Evolutionary conservation across 1,139 yeast genomes (phyloP).

Genomic region (Diutina neorugosa): DNA sequence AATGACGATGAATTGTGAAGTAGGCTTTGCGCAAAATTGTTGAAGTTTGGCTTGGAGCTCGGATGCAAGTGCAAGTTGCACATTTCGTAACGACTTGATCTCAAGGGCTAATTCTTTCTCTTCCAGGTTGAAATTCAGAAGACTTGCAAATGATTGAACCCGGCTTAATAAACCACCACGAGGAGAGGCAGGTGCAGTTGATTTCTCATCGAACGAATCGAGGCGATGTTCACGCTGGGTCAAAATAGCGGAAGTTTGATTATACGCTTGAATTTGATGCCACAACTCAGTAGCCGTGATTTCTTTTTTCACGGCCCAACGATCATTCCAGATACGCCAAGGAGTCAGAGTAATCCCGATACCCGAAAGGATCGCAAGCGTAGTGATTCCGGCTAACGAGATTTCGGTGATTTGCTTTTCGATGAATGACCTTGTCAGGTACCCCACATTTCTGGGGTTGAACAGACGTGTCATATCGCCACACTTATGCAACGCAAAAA

Average conservation of each 20-base stretch:
- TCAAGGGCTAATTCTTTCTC: slow-evolving; percentile 24
- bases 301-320: slow-evolving; percentile 9
- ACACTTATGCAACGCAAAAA: slow-evolving; percentile 16
- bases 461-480: slow-evolving; percentile 24
- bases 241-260: slow-evolving; percentile 25
- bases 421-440: slow-evolving; percentile 15
- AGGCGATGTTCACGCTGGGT: slow-evolving; percentile 22
- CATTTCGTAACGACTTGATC: slow-evolving; percentile 14
- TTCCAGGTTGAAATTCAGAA: slow-evolving; percentile 15
- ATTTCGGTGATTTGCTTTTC: slow-evolving; percentile 44
- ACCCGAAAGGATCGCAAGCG: slow-evolving; percentile 63
- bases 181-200: slow-evolving; percentile 16
- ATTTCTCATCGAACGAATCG: slow-evolving; percentile 9
- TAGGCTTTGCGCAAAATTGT: not conserved
- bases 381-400: slow-evolving; percentile 59
- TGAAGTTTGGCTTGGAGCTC: not conserved
- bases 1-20: not conserved
- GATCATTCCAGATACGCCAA: slow-evolving; percentile 28
- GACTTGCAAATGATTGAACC: slow-evolving; percentile 32
- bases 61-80: not conserved
- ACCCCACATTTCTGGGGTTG: slow-evolving; percentile 7
- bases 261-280: slow-evolving; percentile 19
- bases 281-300: not conserved
- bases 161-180: slow-evolving; percentile 24
- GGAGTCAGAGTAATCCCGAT: slow-evolving; percentile 53